Evolutionary conservation across 2,329 filamentous ascomycete species (phyloP).

Genomic region (Penicillium sp.): DNA sequence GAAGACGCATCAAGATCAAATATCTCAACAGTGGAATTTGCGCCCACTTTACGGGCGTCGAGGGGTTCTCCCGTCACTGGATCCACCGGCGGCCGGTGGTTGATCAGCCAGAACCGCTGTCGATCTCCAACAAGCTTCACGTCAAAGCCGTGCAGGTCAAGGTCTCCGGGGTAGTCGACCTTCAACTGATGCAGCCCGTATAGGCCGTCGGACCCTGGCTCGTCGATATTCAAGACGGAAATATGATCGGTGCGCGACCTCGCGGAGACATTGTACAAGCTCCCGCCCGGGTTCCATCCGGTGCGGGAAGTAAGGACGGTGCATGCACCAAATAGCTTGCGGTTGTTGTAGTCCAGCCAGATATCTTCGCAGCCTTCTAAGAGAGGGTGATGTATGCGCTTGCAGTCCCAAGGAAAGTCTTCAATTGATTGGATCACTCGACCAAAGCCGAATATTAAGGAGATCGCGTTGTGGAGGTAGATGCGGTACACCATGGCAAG

Average conservation of each 20-base stretch:
- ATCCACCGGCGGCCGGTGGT: constrained; percentile 37
- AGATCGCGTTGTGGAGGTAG: constrained; percentile 9
- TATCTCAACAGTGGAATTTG: constrained; percentile 41
- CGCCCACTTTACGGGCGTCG: constrained; percentile 32
- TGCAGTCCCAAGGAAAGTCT: constrained; percentile 33
- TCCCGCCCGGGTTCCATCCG: constrained; percentile 27
- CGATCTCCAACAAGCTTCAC: constrained; percentile 25
- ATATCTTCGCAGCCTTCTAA: constrained; percentile 35
- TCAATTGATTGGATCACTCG: constrained; percentile 33
- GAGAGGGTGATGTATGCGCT: constrained; percentile 26
- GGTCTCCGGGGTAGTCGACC: constrained; percentile 17
- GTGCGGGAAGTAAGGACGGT: constrained; percentile 20
- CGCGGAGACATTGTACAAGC: constrained; percentile 23
- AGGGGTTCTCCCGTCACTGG: constrained; percentile 31
- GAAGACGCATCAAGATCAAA: constrained; percentile 32
- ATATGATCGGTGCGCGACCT: constrained; percentile 28
- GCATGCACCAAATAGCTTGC: constrained; percentile 31
- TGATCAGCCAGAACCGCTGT: constrained; percentile 37
- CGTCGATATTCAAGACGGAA: constrained; percentile 31
- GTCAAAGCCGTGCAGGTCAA: constrained; percentile 39
- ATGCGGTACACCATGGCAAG: not conserved
- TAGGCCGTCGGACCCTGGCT: constrained; percentile 19
- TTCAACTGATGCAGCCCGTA: constrained; percentile 24
- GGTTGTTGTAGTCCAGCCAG: constrained; percentile 28
- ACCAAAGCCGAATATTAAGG: constrained; percentile 30